Evolutionary conservation across 1,139 yeast species (phyloP).

Genomic region (Suhomyces choctaworum): DNA sequence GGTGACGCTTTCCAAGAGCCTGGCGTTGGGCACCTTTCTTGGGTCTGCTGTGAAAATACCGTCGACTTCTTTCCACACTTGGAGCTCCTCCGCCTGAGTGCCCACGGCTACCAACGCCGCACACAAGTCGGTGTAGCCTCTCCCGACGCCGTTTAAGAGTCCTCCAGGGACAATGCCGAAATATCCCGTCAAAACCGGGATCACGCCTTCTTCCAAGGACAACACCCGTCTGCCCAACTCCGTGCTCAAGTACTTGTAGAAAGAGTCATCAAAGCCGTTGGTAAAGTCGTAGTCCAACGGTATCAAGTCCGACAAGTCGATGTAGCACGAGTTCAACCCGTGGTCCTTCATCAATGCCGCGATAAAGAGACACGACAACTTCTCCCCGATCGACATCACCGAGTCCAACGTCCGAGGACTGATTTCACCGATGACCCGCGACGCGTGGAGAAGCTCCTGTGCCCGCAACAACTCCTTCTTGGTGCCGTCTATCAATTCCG

Average conservation of each 20-base stretch:
- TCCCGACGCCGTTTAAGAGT: constrained; percentile 83
- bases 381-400: constrained; percentile 93
- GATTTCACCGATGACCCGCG: constrained; percentile 88
- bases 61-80: constrained; percentile 98
- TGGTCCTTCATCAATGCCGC: constrained; percentile 79
- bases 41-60: constrained; percentile 99
- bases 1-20: constrained; percentile 82
- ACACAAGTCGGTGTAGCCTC: constrained; percentile 96
- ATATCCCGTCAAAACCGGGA: constrained; percentile 94
- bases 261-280: constrained; percentile 60
- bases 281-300: constrained; percentile 57
- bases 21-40: constrained; percentile 87
- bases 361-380: constrained; percentile 85
- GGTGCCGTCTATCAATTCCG: constrained; percentile 56
- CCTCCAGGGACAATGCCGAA: constrained; percentile 97
- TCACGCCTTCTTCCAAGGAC: constrained; percentile 46
- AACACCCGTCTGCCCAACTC: constrained; percentile 59
- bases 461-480: constrained; percentile 66
- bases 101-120: constrained; percentile 97
- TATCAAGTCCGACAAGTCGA: constrained; percentile 75
- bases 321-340: constrained; percentile 72
- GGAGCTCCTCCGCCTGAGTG: constrained; percentile 85
- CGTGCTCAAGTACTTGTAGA: constrained; percentile 64
- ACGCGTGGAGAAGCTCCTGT: constrained; percentile 73
- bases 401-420: constrained; percentile 85